Evolutionary conservation across 768 basidiomycete species (phyloP).

Genomic region (Suillus hirtellus): DNA sequence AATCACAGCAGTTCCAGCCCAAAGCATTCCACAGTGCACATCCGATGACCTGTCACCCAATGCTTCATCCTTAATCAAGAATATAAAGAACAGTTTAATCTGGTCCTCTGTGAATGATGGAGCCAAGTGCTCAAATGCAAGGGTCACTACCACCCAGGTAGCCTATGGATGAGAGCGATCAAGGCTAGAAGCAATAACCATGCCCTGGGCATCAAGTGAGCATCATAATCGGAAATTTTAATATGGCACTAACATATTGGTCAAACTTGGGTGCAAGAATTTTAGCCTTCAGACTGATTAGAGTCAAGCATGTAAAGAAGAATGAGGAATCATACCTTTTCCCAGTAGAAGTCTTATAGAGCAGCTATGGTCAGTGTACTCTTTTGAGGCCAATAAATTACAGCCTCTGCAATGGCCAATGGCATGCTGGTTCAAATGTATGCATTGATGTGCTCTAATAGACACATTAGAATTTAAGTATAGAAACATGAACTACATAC

Average conservation of each 20-base stretch:
- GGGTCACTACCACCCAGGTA: conserved; percentile 73
- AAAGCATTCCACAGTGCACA: no score
- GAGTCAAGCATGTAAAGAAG: background rate
- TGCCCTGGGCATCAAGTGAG: conserved; percentile 58
- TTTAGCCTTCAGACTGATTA: conserved; percentile 56
- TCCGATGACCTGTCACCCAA: no score
- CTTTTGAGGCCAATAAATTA: conserved; percentile 67
- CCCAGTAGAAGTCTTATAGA: conserved; percentile 75
- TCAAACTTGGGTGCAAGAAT: conserved; percentile 91
- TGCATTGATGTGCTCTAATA: conserved; percentile 70
- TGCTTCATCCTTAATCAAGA: no score
- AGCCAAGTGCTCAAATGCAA: no score
- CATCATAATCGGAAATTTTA: background rate
- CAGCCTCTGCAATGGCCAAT: conserved; percentile 72
- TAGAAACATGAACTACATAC: conserved; percentile 40
- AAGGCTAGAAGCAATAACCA: conserved; percentile 85
- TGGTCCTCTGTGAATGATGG: no score
- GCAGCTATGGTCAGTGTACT: conserved; percentile 46
- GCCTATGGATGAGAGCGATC: conserved; percentile 89
- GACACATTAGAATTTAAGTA: background rate
- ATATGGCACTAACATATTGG: conserved; percentile 65
- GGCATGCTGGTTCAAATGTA: conserved; percentile 79
- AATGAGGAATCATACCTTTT: conserved; percentile 54
- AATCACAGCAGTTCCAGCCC: conserved; percentile 77
- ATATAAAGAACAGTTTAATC: no score